phyloP scores from a whole-genome alignment of 176 grass and related monocot species.

The Rhipidocladum racemiflorum region DNA sequence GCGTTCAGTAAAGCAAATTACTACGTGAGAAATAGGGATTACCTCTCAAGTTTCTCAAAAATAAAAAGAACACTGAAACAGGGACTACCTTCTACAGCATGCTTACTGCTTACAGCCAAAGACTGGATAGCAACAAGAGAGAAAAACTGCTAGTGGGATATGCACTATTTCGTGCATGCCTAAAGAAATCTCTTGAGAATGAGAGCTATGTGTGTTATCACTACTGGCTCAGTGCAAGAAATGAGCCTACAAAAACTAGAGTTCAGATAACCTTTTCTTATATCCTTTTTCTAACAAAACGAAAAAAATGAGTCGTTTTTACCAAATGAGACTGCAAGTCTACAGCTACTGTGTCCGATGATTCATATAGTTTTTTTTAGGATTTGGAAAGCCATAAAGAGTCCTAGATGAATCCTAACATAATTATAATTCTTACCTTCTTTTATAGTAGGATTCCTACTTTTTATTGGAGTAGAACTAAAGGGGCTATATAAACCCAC shows the following conservation, averaged over 20 bases:
- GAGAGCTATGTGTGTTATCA: neutral
- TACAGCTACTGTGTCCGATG: too few relatives aligned
- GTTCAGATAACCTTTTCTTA: neutral
- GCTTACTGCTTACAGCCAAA: constrained; percentile 12
- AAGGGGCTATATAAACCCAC: too few relatives aligned
- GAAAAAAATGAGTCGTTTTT: neutral
- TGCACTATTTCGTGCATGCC: neutral
- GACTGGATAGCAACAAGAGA: neutral
- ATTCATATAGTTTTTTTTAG: too few relatives aligned
- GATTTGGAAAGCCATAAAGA: too few relatives aligned
- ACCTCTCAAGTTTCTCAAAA: neutral
- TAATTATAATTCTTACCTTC: too few relatives aligned
- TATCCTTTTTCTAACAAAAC: neutral
- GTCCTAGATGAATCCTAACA: too few relatives aligned
- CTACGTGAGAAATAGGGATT: neutral
- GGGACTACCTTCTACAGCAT: neutral
- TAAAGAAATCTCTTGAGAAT: neutral
- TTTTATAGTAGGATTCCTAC: too few relatives aligned
- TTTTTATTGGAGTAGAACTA: too few relatives aligned
- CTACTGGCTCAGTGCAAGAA: neutral
- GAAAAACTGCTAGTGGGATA: constrained; percentile 3
- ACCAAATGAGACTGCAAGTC: neutral
- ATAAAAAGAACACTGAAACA: neutral
- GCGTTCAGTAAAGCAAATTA: neutral
- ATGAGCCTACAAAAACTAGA: neutral